Evolutionary conservation across 2,329 filamentous ascomycete genomes (phyloP), one percentile per base, ranked within the genome.

Genomic region (Cordyceps pruinosa): DNA sequence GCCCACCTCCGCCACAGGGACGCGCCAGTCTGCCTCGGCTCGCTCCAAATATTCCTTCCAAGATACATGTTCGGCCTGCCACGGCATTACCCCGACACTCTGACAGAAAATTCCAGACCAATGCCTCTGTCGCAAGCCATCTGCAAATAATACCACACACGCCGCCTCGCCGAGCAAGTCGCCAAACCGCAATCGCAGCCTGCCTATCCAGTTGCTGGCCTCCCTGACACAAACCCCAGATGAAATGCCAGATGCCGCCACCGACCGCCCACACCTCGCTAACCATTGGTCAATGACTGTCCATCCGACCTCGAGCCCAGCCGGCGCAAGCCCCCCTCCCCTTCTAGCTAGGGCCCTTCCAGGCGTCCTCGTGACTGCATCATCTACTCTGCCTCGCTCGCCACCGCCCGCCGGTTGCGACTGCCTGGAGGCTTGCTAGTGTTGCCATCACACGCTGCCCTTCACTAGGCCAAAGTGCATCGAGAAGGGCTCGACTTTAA

Each of bases 371-470:
- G 50, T 53, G 50, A 53, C 50, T 35, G 21, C 50, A 28, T 53
- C 50, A 53, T 53, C 50, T 53, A 28, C 50, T 53, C 26, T 53
- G 50, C 37, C 39, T 53, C 50, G 39, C 50, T 53, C 50, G 50
- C 39, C 50, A 53, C 50, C 39, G 39, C 39, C 34, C 23, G 17
- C 32, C 26, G 17, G 21, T 37, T n/a, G n/a, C 7, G 34, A 4
- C 34, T 42, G 39, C 39, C 19, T 23, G 26, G 3, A 19, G 25
- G 19, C 35, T 25, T 39, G 23, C 48, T 41, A 41, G 23, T 30
- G 23, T 15, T n/a, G 42, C 13, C 42, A 47, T 30, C 44, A 30
- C 44, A 47, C 21, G n/a, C n/a, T n/a, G 9, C 21, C 10, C 7
- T 30, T 19, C n/a, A 2, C 4, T 13, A 47, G 10, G 15, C 9